A percentile compares a stretch with the other conserved stretches of the same genome.
Conservation (phyloP, 345 rosid species). For the Citrus sp. region DNA sequence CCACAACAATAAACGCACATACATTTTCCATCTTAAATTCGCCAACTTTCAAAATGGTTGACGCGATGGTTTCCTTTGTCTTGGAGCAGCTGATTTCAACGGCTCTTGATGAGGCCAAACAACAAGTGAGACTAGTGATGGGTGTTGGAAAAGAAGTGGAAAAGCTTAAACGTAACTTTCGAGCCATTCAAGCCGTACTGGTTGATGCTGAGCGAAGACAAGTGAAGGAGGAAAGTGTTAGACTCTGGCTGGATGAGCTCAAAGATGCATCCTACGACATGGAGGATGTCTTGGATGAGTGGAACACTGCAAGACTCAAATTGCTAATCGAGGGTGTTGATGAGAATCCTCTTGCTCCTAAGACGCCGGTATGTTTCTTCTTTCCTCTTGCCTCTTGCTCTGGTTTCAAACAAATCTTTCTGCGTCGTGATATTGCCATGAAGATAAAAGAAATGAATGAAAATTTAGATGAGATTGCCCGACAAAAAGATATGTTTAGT, state of each 20-base stretch:
- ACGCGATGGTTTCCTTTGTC: background rate
- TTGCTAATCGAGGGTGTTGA: background rate
- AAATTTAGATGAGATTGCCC: background rate
- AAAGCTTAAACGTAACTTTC: background rate
- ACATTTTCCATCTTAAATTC: no score
- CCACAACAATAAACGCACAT: no score
- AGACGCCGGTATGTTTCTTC: background rate
- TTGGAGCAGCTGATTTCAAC: background rate
- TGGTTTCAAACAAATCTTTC: background rate
- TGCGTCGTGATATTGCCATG: background rate
- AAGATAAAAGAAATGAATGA: slow-evolving; percentile 2
- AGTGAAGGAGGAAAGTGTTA: background rate
- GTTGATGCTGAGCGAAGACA: background rate
- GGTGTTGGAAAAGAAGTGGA: background rate
- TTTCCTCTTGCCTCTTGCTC: background rate
- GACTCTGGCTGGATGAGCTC: background rate
- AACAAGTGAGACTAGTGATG: background rate
- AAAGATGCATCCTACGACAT: background rate
- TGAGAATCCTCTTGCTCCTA: background rate
- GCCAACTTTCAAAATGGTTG: no score
- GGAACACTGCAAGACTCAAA: slow-evolving; percentile 1
- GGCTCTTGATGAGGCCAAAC: background rate
- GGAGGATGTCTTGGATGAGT: slow-evolving; percentile 11
- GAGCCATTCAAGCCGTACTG: background rate
- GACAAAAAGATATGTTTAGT: background rate